Base-by-base conservation (phyloP, 805 yeast species). In the Nakazawaea sp. region DNA sequence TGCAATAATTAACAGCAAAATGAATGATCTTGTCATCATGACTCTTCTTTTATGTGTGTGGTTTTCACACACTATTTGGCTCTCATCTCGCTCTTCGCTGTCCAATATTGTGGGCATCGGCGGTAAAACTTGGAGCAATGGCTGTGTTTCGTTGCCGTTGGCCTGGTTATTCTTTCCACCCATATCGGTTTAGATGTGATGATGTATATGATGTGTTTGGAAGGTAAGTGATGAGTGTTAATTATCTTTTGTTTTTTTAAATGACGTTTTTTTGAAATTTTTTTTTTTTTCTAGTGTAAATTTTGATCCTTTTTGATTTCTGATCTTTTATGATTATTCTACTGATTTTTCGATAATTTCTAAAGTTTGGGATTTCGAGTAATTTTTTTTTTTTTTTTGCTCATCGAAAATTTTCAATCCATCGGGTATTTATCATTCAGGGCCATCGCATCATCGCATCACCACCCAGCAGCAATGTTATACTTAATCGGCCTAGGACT, bases 401-500 rank as follows among this genome's bases (percentile, higher is more conserved):
- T 26, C n/a, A 10, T 16, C 5, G 8, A 16, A 28, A 16, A 28
- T n/a, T 28, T 16, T 28, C 30, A 26, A n/a, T n/a, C n/a, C n/a
- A n/a, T n/a, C n/a, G n/a, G n/a, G n/a, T n/a, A n/a, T n/a, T n/a
- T n/a, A n/a, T n/a, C n/a, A n/a, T n/a, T n/a, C n/a, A n/a, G n/a
- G n/a, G n/a, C n/a, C n/a, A n/a, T n/a, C n/a, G n/a, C n/a, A n/a
- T n/a, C n/a, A n/a, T n/a, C n/a, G n/a, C n/a, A n/a, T n/a, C n/a
- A n/a, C 13, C 29, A 25, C 20, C 26, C 11, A 16, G 15, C n/a
- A 13, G 17, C 16, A 15, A 90, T 92, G 97, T 67, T 90, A 32
- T 92, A 90, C 56, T 71, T 90, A 44, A 77, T 90, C 41, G 98
- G 98, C 11, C 66, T 90, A 38, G 98, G 98, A 3, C 72, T 90